Evolutionary conservation across 768 basidiomycete species (phyloP).

Genomic region (Pleurotus eryngii): DNA sequence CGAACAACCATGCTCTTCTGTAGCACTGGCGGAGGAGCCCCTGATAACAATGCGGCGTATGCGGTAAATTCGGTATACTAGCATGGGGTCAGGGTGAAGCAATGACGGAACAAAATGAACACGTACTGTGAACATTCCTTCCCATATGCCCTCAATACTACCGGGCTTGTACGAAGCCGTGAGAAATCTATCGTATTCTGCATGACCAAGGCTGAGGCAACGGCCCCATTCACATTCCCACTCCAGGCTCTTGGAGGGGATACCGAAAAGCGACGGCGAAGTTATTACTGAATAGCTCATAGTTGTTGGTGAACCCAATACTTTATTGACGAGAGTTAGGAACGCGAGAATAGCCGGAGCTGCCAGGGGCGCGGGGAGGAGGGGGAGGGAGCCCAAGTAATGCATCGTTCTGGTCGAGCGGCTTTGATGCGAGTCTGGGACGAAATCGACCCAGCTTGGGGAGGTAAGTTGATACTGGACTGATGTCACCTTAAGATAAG

Average conservation of each 20-base stretch:
- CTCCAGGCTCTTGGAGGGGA: slow-evolving; percentile 37
- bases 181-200: slow-evolving; percentile 27
- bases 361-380: slow-evolving; percentile 60
- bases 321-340: slow-evolving; percentile 48
- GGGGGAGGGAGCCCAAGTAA: slow-evolving; percentile 41
- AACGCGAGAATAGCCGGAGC: slow-evolving; percentile 72
- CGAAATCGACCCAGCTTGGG: slow-evolving; percentile 58
- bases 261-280: slow-evolving; percentile 16
- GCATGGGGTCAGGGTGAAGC: slow-evolving; percentile 5
- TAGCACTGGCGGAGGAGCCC: slow-evolving; percentile 60
- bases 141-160: slow-evolving; percentile 76
- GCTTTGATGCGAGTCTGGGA: slow-evolving; percentile 22
- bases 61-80: slow-evolving; percentile 85
- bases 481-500: slow-evolving; percentile 8
- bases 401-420: slow-evolving; percentile 23
- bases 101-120: not conserved
- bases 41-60: slow-evolving; percentile 74
- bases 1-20: slow-evolving; percentile 74
- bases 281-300: not conserved
- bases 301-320: slow-evolving; percentile 13
- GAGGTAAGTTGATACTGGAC: slow-evolving; percentile 60
- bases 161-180: slow-evolving; percentile 56
- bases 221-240: slow-evolving; percentile 75
- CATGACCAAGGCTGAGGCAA: slow-evolving; percentile 36
- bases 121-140: slow-evolving; percentile 72